phyloP scores from a whole-genome alignment of 2,329 filamentous ascomycete genomes.

The Leptographium flavum region DNA sequence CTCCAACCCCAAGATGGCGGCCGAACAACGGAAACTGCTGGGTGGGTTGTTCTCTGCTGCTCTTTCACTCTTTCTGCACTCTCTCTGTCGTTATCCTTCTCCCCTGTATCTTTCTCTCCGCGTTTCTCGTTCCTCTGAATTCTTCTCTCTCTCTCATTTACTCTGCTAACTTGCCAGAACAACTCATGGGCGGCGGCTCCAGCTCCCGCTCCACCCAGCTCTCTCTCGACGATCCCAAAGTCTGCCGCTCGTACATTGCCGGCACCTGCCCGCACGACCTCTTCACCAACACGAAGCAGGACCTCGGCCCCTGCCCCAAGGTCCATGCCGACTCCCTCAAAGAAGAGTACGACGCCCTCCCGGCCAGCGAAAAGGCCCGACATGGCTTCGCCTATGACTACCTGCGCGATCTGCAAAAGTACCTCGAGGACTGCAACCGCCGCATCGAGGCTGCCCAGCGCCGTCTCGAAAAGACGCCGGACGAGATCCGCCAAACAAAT shows the following conservation, averaged over 20 bases:
- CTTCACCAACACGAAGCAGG: conserved; percentile 99
- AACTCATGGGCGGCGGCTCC: conserved; percentile 72
- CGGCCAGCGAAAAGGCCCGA: conserved; percentile 56
- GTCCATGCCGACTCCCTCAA: conserved; percentile 82
- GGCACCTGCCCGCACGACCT: conserved; percentile 96
- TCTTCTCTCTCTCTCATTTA: not conserved
- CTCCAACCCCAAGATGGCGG: conserved; percentile 70
- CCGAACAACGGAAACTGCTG: conserved; percentile 95
- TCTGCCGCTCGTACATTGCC: conserved; percentile 86
- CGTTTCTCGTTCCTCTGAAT: not conserved
- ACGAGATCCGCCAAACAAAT: conserved; percentile 94
- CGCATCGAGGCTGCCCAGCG: conserved; percentile 84
- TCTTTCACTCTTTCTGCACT: not conserved
- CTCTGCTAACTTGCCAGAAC: conserved; percentile 42
- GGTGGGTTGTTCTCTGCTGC: conserved; percentile 26
- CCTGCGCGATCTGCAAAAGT: conserved; percentile 86
- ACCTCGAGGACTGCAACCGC: conserved; percentile 92
- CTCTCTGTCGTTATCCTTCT: not conserved
- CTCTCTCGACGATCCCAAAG: conserved; percentile 79
- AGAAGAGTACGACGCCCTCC: conserved; percentile 67
- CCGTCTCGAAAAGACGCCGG: conserved; percentile 87
- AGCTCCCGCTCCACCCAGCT: conserved; percentile 66
- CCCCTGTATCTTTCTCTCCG: not conserved
- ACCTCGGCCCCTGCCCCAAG: conserved; percentile 78
- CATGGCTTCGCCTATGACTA: conserved; percentile 96